Percentiles rank a stretch among this genome's conserved stretches.
phyloP scores from a whole-genome alignment of 768 basidiomycete genomes.

The Russula virescens region DNA sequence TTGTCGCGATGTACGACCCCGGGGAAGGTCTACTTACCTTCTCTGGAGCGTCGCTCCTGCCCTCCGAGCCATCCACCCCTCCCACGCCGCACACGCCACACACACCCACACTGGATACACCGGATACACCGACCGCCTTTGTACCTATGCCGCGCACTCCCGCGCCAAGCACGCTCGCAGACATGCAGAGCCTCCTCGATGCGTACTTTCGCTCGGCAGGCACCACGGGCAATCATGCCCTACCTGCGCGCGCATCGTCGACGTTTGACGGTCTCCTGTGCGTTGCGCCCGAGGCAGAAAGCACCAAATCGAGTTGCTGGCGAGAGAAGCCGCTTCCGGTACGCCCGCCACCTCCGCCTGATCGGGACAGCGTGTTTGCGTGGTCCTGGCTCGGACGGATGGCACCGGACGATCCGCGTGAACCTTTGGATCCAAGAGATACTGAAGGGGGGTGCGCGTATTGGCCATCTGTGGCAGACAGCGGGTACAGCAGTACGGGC shows the following conservation, averaged over 20 bases:
- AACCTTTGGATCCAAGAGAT: constrained; percentile 9
- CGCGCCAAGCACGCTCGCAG: constrained; percentile 23
- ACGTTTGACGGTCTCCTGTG: constrained; percentile 20
- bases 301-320: neutral
- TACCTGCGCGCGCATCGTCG: constrained; percentile 22
- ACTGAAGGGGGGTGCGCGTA: neutral
- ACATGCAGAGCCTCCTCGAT: constrained; percentile 24
- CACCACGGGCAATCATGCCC: neutral
- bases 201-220: constrained; percentile 21
- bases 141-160: constrained; percentile 27
- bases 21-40: constrained; percentile 54
- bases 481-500: constrained; percentile 7
- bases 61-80: constrained; percentile 21
- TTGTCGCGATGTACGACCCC: constrained; percentile 56
- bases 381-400: constrained; percentile 24
- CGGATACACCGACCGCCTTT: constrained; percentile 19
- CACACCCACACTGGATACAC: constrained; percentile 5
- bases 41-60: constrained; percentile 44
- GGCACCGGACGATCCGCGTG: constrained; percentile 7
- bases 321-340: constrained; percentile 19
- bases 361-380: constrained; percentile 22
- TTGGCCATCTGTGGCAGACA: constrained; percentile 8
- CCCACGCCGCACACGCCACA: neutral
- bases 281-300: neutral
- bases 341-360: constrained; percentile 18